phyloP scores from a whole-genome alignment of 1,284 basidiomycete genomes.

The Xerocomus minutiporus region DNA sequence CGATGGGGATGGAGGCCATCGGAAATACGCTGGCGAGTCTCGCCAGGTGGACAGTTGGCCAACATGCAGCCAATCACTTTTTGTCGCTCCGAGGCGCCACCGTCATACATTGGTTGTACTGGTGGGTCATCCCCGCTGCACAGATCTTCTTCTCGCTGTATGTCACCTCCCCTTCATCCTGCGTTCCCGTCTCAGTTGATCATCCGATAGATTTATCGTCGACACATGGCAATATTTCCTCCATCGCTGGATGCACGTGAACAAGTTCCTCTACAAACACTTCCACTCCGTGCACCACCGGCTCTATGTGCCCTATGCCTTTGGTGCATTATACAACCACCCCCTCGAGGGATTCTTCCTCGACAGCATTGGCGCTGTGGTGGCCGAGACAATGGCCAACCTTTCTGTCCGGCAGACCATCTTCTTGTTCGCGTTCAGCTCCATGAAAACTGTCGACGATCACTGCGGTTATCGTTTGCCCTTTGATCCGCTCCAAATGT shows the following conservation, averaged over 20 bases:
- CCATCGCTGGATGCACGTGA: constrained; percentile 89
- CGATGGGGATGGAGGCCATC: constrained; percentile 42
- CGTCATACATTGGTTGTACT: constrained; percentile 74
- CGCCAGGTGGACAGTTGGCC: constrained; percentile 40
- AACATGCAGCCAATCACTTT: constrained; percentile 29
- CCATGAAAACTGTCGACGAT: constrained; percentile 95
- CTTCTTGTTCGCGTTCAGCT: constrained; percentile 80
- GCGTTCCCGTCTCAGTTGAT: constrained; percentile 1
- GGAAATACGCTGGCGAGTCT: constrained; percentile 41
- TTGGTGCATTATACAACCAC: constrained; percentile 97
- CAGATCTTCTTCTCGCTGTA: constrained; percentile 85
- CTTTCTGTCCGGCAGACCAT: constrained; percentile 86
- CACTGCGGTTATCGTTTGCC: constrained; percentile 92
- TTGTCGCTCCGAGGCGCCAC: constrained; percentile 45
- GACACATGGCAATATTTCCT: constrained; percentile 99
- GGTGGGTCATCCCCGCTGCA: constrained; percentile 85
- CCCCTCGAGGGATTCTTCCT: constrained; percentile 92
- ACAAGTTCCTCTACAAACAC: constrained; percentile 87
- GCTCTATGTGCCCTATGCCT: constrained; percentile 96
- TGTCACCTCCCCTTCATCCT: constrained; percentile 36
- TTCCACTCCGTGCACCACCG: constrained; percentile 96
- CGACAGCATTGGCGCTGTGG: constrained; percentile 77
- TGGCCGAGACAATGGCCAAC: constrained; percentile 68
- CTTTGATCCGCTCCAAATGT: constrained; percentile 83
- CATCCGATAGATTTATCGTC: constrained; percentile 71